Conservation (phyloP, 805 yeast species). For the Brettanomyces nanus region DNA sequence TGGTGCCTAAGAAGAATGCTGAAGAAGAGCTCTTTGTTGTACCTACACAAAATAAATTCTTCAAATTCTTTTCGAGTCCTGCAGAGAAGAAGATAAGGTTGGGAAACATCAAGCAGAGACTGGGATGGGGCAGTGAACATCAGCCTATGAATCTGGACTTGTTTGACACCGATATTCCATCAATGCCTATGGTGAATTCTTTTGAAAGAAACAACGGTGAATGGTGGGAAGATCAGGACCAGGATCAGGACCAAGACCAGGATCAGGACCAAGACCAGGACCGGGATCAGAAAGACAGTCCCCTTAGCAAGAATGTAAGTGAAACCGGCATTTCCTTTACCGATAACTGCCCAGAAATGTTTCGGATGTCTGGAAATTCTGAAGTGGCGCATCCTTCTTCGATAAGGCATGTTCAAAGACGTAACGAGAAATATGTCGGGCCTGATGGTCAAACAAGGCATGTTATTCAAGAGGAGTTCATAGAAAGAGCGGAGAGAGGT, state of each 20-base stretch:
- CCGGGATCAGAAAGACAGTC: background rate
- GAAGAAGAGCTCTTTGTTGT: background rate
- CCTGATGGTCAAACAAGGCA: constrained; percentile 2
- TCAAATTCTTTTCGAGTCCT: background rate
- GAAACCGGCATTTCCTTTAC: no score
- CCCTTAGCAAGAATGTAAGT: no score
- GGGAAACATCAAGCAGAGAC: background rate
- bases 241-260: background rate
- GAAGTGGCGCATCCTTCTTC: no score
- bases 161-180: constrained; percentile 11
- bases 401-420: background rate
- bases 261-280: background rate
- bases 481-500: constrained; percentile 1
- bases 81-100: constrained; percentile 1
- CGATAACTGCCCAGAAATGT: no score
- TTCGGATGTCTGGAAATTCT: no score
- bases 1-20: background rate
- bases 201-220: constrained; percentile 14
- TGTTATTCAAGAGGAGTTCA: constrained; percentile 1
- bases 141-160: background rate
- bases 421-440: background rate
- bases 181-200: constrained; percentile 20
- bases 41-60: background rate
- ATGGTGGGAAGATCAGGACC: constrained; percentile 11
- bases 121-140: background rate